Base-by-base conservation (phyloP, 805 yeast species). In the Suhomyces sp. region DNA sequence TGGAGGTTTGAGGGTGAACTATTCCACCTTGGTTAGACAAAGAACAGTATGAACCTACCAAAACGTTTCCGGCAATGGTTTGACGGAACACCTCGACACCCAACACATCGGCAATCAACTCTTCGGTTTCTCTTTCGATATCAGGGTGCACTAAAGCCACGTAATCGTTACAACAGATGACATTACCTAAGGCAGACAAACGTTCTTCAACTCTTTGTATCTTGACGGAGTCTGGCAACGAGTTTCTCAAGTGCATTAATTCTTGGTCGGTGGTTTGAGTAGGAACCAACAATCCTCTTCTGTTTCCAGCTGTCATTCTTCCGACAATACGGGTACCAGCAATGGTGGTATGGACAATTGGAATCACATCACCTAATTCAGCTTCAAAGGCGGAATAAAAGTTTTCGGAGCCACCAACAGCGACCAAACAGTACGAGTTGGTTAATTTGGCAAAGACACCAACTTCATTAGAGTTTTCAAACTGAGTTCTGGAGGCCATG, bases 61-160 rank as follows among this genome's bases (percentile, higher is more conserved):
- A 75, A 39, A 93, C 97, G 65, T 93, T 91, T 50, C 97, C 97
- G 10, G 98, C 97, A 52, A 93, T 90, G 31, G 99, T 93, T 68
- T 93, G 98, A 71, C 98, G 83, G 77, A 93, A 93, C 29, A 93
- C 99, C 68, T 93, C 99, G 35, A 93, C 99, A 42, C 98, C 99
- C 40, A 93, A 75, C 11, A 90, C 96, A 64, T 93, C 99, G 29
- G 98, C 95, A 58, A 93, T 93, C 51, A 93, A 72, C 70, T 93
- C 99, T 70, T 93, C 99, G 35, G 98, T 93, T 68, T 93, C 99
- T 61, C 98, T 83, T 72, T 93, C 99, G 48, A 93, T 88, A 70
- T 93, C 99, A 33, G 99, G 99, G 65, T 93, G 99, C 36, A 93
- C 98, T 47, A 93, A 76, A 3, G 99, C 99, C 52, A 95, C 99